These are phyloP conservation scores for Cyclanthera cordifolia DNA, from an alignment of 306 rosid species.

Conservation along the genomic window DNA sequence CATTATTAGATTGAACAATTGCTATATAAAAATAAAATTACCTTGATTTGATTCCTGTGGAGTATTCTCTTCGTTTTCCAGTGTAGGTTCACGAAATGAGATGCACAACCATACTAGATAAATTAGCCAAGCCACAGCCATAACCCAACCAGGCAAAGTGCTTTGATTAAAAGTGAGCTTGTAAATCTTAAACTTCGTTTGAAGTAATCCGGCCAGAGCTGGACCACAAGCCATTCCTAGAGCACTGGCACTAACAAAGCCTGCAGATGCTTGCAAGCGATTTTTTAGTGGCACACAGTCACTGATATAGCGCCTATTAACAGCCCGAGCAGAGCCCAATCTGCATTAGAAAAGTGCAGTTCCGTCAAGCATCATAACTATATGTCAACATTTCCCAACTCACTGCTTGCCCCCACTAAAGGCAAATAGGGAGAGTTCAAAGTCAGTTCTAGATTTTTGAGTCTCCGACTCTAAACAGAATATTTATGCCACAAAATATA, in stretches of 20 bases:
- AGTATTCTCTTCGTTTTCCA: conserved; percentile 30
- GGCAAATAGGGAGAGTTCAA: background rate
- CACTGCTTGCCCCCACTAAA: background rate
- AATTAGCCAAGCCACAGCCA: conserved; percentile 81
- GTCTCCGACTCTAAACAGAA: background rate
- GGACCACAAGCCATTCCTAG: conserved; percentile 99
- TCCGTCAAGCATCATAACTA: conserved; percentile 12
- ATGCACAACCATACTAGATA: conserved; percentile 75
- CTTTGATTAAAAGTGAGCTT: conserved; percentile 68
- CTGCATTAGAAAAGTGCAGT: conserved; percentile 31
- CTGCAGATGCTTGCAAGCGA: conserved; percentile 99
- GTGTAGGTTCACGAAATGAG: conserved; percentile 79
- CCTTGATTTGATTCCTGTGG: conserved; percentile 46
- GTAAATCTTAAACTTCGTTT: conserved; percentile 61
- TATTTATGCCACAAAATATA: background rate
- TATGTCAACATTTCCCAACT: background rate
- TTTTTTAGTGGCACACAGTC: conserved; percentile 79
- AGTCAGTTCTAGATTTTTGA: too few species aligned
- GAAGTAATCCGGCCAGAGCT: conserved; percentile 88
- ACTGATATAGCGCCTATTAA: conserved; percentile 90
- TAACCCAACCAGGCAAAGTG: conserved; percentile 97
- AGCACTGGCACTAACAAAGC: conserved; percentile 97
- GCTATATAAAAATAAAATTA: conserved; percentile 19
- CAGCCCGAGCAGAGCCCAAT: conserved; percentile 97
- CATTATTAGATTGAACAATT: background rate